Base-by-base conservation (phyloP, 345 rosid species). In the Melastoma malabathricum region DNA sequence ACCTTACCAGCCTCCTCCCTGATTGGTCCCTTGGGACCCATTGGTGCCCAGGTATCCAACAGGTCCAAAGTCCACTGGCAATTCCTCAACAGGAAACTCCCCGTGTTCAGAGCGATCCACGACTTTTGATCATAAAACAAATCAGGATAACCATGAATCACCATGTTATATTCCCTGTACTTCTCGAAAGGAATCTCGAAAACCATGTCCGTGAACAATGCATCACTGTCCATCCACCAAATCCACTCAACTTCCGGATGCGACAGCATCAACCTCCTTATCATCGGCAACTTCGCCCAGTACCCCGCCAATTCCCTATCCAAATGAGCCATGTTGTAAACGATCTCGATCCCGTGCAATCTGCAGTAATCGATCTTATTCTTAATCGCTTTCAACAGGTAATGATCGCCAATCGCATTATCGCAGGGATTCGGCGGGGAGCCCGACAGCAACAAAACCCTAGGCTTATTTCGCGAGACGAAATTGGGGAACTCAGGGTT, bases 221-320 rank as follows among this genome's bases (percentile, higher is more conserved):
- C 97, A 70, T 89, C 97, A 75, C 97, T 89, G 20, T 89, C 97
- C 96, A 89, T 86, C 97, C 97, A 89, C 94, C 96, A 83, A 64
- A 89, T 81, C 95, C 97, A 89, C 58, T 89, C 96, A 0, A 89
- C 70, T 45, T 89, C 94, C 8, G 96, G 97, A 46, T 86, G 94
- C 16, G 96, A 89, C 71, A 89, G 17, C 96, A 89, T 83, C 68
- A 89, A 53, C 57, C 75, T 76, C 80, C 98, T 69, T 44, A 90
- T 58, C 94, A 90, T 74, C 1, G 98, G 96, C 56, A 86, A 55
- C 63, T 90, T 86, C 0, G 96, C 96, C 98, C 98, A 90, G 46
- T 90, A 90, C 12, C 98, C 98, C 13, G 98, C 89, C 23, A 90
- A 72, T 63, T 86, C 96, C 65, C 66, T 80, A 47, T 90, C 96